Evolutionary conservation across 2,329 filamentous ascomycete genomes (phyloP).

Genomic region (Pochonia chlamydosporia): DNA sequence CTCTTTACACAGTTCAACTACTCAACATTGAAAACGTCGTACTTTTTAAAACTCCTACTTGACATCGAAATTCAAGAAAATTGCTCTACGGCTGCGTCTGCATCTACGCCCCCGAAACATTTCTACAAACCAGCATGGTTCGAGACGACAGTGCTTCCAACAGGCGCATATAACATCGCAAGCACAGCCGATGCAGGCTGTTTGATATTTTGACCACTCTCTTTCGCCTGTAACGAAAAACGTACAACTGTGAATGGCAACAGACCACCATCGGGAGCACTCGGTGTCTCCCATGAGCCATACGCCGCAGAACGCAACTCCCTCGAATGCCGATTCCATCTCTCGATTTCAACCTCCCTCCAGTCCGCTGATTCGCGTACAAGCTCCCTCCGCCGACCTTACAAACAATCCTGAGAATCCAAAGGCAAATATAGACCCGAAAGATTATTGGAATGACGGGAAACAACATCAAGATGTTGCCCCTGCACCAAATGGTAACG

Average conservation of each 20-base stretch:
- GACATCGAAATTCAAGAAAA: too few relatives aligned
- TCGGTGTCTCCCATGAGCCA: conserved; percentile 14
- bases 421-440: conserved; percentile 1
- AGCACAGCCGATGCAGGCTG: background rate
- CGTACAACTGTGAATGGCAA: conserved; percentile 1
- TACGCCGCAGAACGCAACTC: conserved; percentile 10
- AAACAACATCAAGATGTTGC: conserved; percentile 8
- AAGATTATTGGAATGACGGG: conserved; percentile 15
- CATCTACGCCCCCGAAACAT: background rate
- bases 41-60: too few relatives aligned
- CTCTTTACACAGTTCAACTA: too few relatives aligned
- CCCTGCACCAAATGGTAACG: background rate
- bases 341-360: conserved; percentile 7
- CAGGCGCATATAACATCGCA: background rate
- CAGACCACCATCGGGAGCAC: conserved; percentile 5
- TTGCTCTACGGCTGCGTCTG: too few relatives aligned
- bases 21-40: too few relatives aligned
- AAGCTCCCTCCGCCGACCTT: conserved; percentile 3
- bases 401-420: background rate
- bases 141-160: background rate
- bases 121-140: background rate
- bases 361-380: conserved; percentile 7
- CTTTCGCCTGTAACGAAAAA: background rate
- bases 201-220: background rate
- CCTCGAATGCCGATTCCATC: conserved; percentile 7